phyloP scores from a whole-genome alignment of 2,329 filamentous ascomycete species.

The Fusarium sp. region DNA sequence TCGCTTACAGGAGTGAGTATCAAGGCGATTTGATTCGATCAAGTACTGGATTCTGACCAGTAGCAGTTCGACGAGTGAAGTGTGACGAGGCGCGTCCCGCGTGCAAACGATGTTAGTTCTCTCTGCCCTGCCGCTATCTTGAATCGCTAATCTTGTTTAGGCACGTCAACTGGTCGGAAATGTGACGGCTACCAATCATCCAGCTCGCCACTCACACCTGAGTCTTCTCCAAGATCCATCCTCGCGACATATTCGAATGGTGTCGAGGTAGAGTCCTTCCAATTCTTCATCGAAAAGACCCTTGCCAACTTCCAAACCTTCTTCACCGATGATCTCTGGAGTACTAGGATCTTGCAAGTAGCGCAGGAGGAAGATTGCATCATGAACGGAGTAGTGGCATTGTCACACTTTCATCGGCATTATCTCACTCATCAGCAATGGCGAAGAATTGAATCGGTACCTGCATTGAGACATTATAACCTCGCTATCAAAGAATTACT shows the following conservation, averaged over 20 bases:
- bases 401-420: slow-evolving; percentile 16
- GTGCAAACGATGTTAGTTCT: slow-evolving; percentile 14
- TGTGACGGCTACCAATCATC: slow-evolving; percentile 21
- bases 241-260: neutral
- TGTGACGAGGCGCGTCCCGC: slow-evolving; percentile 23
- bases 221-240: neutral
- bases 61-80: slow-evolving; percentile 21
- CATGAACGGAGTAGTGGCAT: slow-evolving; percentile 10
- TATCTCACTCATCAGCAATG: slow-evolving; percentile 15
- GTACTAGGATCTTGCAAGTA: slow-evolving; percentile 11
- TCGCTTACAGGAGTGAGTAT: slow-evolving; percentile 11
- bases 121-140: rapidly evolving
- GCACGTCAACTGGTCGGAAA: slow-evolving; percentile 26
- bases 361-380: slow-evolving; percentile 17
- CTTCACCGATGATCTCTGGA: slow-evolving; percentile 27
- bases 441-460: neutral
- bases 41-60: neutral
- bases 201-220: rapidly evolving
- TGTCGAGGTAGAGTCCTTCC: slow-evolving; percentile 15
- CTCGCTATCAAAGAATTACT: slow-evolving; percentile 24
- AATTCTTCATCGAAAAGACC: slow-evolving; percentile 31
- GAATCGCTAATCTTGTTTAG: neutral
- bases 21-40: neutral
- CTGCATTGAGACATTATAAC: slow-evolving; percentile 23
- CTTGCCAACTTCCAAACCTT: slow-evolving; percentile 27